Percentiles rank a stretch among this genome's conserved stretches.
Evolutionary conservation across 2,329 filamentous ascomycete species (phyloP).

Genomic region (Monilinia polystroma): DNA sequence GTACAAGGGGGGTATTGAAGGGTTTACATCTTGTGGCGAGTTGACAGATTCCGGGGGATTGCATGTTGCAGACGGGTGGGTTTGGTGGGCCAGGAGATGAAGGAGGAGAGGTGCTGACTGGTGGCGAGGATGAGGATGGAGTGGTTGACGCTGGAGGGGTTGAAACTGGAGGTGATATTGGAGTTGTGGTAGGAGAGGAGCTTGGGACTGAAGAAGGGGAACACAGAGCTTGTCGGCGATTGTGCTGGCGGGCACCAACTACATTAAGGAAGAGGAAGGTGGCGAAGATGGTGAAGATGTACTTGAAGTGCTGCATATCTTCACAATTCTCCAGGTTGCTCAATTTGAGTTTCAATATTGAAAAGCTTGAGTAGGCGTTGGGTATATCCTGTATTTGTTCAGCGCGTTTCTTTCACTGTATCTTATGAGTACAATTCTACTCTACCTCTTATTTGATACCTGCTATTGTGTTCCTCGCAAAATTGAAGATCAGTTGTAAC

Average conservation of each 20-base stretch:
- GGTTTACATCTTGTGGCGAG: slow-evolving; percentile 15
- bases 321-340: background rate
- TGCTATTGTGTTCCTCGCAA: background rate
- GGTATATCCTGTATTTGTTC: background rate
- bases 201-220: background rate
- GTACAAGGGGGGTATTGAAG: background rate
- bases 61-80: slow-evolving; percentile 12
- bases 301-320: slow-evolving; percentile 17
- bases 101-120: slow-evolving; percentile 7
- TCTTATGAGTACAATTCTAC: background rate
- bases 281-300: slow-evolving; percentile 2
- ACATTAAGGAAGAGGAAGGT: slow-evolving; percentile 12
- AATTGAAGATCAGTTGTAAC: background rate
- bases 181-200: slow-evolving; percentile 11
- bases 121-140: background rate
- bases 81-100: slow-evolving; percentile 17
- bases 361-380: background rate
- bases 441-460: background rate
- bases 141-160: background rate
- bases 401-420: background rate
- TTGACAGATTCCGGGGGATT: slow-evolving; percentile 20
- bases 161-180: slow-evolving; percentile 5
- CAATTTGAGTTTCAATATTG: background rate
- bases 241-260: slow-evolving; percentile 13
- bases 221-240: slow-evolving; percentile 12